phyloP scores from a whole-genome alignment of 441 rosid species.

The Breynia disticha region DNA sequence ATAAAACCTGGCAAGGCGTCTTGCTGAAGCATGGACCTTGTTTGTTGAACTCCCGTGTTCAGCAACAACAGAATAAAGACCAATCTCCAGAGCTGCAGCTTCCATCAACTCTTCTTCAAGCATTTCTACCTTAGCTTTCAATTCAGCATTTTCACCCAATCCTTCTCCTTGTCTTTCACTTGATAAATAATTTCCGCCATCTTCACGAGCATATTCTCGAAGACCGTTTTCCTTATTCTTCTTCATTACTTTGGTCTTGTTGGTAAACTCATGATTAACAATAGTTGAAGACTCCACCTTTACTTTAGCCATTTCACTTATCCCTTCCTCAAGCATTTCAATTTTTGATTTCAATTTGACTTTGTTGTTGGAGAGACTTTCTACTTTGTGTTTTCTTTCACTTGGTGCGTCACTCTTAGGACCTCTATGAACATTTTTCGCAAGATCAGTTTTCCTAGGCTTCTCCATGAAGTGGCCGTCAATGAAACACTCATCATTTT shows the following conservation, averaged over 20 bases:
- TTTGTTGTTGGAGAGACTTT: slow-evolving; percentile 18
- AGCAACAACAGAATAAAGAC: slow-evolving; percentile 74
- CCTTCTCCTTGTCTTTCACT: slow-evolving; percentile 21
- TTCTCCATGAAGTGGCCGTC: slow-evolving; percentile 16
- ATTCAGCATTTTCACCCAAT: slow-evolving; percentile 25
- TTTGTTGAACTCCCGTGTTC: slow-evolving; percentile 83
- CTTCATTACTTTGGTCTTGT: slow-evolving; percentile 34
- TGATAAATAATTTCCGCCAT: slow-evolving; percentile 7
- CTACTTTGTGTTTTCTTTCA: slow-evolving; percentile 23
- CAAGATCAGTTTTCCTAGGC: slow-evolving; percentile 18
- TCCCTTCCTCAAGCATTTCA: slow-evolving; percentile 49
- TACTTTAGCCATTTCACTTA: slow-evolving; percentile 48
- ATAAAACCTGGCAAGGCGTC: slow-evolving; percentile 85
- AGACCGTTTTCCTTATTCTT: slow-evolving; percentile 22
- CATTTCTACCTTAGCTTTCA: slow-evolving; percentile 38
- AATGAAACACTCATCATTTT: slow-evolving; percentile 21
- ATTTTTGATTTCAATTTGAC: slow-evolving; percentile 32
- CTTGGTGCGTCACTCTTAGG: slow-evolving; percentile 9
- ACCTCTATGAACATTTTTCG: slow-evolving; percentile 17
- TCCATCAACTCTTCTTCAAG: slow-evolving; percentile 82
- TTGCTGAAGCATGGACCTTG: slow-evolving; percentile 88
- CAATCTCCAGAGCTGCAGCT: slow-evolving; percentile 79
- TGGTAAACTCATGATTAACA: slow-evolving; percentile 47
- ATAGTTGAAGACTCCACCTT: slow-evolving; percentile 55
- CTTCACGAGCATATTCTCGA: slow-evolving; percentile 13